Conservation (phyloP, 2,329 filamentous ascomycete genomes). For the Alternaria sp. region DNA sequence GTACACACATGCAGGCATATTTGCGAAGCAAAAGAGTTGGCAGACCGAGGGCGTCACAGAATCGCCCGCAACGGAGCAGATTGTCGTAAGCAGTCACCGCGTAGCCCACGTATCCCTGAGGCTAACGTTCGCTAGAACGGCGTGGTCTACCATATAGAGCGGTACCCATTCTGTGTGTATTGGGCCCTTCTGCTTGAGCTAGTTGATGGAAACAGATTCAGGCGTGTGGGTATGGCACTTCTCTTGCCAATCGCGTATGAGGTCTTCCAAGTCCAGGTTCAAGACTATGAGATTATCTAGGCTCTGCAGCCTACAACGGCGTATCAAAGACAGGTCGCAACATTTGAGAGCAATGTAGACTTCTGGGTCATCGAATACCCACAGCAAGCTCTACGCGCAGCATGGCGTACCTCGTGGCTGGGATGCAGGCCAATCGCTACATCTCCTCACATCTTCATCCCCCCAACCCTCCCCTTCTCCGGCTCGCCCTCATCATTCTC, state of each 20-base stretch:
- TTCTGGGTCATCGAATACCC: too few species aligned
- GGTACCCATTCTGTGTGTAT: accelerated
- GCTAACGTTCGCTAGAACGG: too few species aligned
- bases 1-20: too few species aligned
- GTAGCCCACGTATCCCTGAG: too few species aligned
- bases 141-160: background rate
- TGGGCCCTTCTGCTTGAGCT: background rate
- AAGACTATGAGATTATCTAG: background rate
- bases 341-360: too few species aligned
- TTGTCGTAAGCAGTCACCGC: too few species aligned
- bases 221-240: background rate
- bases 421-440: too few species aligned
- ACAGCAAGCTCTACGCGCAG: too few species aligned
- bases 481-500: conserved; percentile 44
- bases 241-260: background rate
- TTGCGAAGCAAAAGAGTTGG: too few species aligned
- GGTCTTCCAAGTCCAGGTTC: background rate
- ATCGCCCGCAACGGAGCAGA: too few species aligned
- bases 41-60: too few species aligned
- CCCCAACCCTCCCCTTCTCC: conserved; percentile 27
- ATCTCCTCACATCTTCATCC: conserved; percentile 27
- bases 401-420: accelerated
- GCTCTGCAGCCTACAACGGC: background rate
- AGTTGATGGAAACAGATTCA: accelerated
- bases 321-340: accelerated